A percentile compares a stretch with the other conserved stretches of the same genome.
Evolutionary conservation across 805 yeast species (phyloP).

Genomic region (Ogataea methanolica): DNA sequence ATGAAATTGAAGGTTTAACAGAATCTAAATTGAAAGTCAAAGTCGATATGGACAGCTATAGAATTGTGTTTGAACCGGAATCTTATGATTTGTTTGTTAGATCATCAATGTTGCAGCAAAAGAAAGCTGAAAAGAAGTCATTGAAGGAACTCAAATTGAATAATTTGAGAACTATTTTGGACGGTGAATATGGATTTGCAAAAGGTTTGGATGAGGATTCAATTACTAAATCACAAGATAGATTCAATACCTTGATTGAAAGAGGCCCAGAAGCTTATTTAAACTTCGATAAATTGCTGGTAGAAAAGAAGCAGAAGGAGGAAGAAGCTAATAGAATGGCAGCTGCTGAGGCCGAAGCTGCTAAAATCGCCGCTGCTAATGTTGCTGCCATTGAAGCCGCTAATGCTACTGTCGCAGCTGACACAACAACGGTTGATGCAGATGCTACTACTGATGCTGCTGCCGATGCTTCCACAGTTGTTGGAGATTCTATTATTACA

Average conservation of each 20-base stretch:
- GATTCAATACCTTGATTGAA: constrained; percentile 31
- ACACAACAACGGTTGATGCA: neutral
- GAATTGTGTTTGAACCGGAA: constrained; percentile 73
- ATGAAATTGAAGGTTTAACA: constrained; percentile 53
- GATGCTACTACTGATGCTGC: neutral
- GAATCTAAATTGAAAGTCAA: constrained; percentile 73
- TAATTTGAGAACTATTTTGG: constrained; percentile 35
- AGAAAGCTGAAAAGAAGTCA: constrained; percentile 14
- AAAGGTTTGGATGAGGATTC: constrained; percentile 39
- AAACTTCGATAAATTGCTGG: constrained; percentile 7
- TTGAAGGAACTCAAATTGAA: constrained; percentile 11
- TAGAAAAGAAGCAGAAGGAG: constrained; percentile 10
- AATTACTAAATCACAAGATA: constrained; percentile 28
- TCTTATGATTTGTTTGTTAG: constrained; percentile 79
- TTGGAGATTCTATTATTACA: neutral
- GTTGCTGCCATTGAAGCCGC: neutral
- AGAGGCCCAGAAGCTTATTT: constrained; percentile 36
- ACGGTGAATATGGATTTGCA: constrained; percentile 57
- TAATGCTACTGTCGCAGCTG: neutral
- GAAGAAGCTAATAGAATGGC: constrained; percentile 12
- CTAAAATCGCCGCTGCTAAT: neutral
- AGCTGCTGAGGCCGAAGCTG: constrained; percentile 8
- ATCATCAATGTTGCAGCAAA: constrained; percentile 41
- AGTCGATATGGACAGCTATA: constrained; percentile 71
- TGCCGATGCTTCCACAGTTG: neutral